Evolutionary conservation across 202 grass and related monocot species (phyloP), one percentile per base, ranked within the genome.

Genomic region (Elaeis oleifera): DNA sequence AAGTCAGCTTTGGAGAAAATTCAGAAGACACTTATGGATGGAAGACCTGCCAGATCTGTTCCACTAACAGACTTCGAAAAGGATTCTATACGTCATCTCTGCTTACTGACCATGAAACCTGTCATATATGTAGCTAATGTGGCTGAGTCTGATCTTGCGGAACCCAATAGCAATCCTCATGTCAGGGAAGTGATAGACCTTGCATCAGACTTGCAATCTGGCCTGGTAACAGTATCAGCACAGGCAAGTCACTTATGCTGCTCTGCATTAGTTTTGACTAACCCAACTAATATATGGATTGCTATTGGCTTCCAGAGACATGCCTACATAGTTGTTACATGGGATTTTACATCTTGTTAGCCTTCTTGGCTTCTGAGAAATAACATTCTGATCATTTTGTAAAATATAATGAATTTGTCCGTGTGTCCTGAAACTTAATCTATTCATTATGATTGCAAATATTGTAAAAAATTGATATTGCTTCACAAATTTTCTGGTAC

Each of bases 111-210:
- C 39, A 97, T 97, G 92, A 97, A 97, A 71, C 88, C 88, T 51
- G 82, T 97, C 32, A 92, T 97, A 74, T 92, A 92, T 67, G 92
- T 92, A 57, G 92, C 92, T 73, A 97, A 97, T 79, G 92, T 97
- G 51, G 74, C 92, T 51, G 88, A 97, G 57, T 89, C 84, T 75
- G 92, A 97, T 78, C 69, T 97, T 71, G 82, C 92, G 15, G 82
- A 79, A 70, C 77, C 92, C 64, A 68, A 71, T 78, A 77, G 44
- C 61, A 97, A 92, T 81, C 71, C 75, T 77, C 82, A 92, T 79
- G 77, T 97, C 74, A 78, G 79, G 56, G 76, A 86, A 57, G 92
- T 92, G 74, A 69, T 67, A 26, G 89, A 79, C 29, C 70, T 76
- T 61, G 84, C 84, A 23, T 82, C 82, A 65, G 92, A 97, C 23